A percentile compares a stretch with the other conserved stretches of the same genome.
Conservation (phyloP, 306 rosid species). For the Casuarina glauca region DNA sequence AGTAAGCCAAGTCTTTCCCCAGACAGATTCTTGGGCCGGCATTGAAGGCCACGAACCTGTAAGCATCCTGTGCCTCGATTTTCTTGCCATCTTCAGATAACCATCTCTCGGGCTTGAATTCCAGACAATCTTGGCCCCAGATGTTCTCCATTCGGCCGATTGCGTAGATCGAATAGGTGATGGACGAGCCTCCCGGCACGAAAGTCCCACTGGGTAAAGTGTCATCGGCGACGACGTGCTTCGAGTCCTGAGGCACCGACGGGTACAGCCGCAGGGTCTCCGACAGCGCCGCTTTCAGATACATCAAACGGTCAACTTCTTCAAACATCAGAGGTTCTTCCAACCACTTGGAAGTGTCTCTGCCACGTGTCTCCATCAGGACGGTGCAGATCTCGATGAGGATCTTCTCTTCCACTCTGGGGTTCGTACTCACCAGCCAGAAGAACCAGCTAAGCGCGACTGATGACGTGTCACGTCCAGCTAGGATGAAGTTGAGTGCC, state of each 20-base stretch:
- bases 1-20: constrained; percentile 85
- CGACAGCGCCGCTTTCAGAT: constrained; percentile 74
- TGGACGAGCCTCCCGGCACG: constrained; percentile 62
- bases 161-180: constrained; percentile 75
- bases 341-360: constrained; percentile 45
- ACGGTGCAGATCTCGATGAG: constrained; percentile 62
- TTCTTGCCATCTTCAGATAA: constrained; percentile 47
- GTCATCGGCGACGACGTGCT: constrained; percentile 66
- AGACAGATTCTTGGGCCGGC: constrained; percentile 88
- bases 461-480: constrained; percentile 93
- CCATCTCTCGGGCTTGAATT: constrained; percentile 90
- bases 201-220: constrained; percentile 65
- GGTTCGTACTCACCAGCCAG: constrained; percentile 57
- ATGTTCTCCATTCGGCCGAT: constrained; percentile 76
- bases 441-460: constrained; percentile 91
- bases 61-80: constrained; percentile 55
- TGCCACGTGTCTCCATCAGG: constrained; percentile 70
- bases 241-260: constrained; percentile 85
- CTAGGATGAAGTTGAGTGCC: constrained; percentile 88
- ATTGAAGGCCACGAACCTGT: constrained; percentile 69
- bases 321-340: constrained; percentile 70
- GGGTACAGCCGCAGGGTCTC: constrained; percentile 88
- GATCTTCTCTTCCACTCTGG: constrained; percentile 65
- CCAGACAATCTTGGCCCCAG: constrained; percentile 92
- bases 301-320: constrained; percentile 70